phyloP scores from a whole-genome alignment of 805 yeast genomes.

The Candida saitoana region DNA sequence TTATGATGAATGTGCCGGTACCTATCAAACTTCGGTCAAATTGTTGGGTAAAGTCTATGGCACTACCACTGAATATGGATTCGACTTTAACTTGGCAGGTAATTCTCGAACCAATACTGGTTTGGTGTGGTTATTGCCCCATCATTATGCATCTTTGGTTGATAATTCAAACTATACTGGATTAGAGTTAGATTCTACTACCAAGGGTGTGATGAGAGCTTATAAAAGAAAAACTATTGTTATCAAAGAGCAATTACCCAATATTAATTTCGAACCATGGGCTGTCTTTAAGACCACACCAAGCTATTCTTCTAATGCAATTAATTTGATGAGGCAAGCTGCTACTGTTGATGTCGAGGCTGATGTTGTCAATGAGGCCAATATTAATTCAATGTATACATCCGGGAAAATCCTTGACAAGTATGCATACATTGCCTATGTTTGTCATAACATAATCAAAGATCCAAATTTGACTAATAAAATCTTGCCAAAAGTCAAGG shows the following conservation, averaged over 20 bases:
- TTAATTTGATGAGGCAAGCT: constrained; percentile 38
- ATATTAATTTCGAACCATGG: constrained; percentile 54
- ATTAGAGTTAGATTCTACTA: constrained; percentile 43
- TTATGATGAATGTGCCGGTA: constrained; percentile 34
- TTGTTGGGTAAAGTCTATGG: constrained; percentile 17
- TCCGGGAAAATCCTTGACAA: constrained; percentile 87
- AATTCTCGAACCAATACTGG: constrained; percentile 20
- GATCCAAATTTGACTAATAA: constrained; percentile 49
- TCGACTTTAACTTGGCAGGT: constrained; percentile 28
- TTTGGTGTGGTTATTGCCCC: constrained; percentile 51
- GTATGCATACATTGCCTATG: constrained; percentile 81
- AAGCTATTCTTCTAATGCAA: constrained; percentile 25
- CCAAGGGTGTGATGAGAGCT: constrained; percentile 47
- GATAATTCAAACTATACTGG: constrained; percentile 24
- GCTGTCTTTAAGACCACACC: constrained; percentile 38
- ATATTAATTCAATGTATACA: constrained; percentile 82
- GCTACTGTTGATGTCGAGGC: constrained; percentile 52
- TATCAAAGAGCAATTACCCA: constrained; percentile 43
- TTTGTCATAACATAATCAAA: constrained; percentile 59
- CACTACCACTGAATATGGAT: constrained; percentile 23
- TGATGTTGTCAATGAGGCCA: constrained; percentile 54
- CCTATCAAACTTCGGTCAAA: constrained; percentile 21
- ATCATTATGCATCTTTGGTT: constrained; percentile 41
- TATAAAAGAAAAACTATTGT: constrained; percentile 36
- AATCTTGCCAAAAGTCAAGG: constrained; percentile 56